Evolutionary conservation across 176 grass and related monocot genomes (phyloP).

Genomic region (Bromus sterilis): DNA sequence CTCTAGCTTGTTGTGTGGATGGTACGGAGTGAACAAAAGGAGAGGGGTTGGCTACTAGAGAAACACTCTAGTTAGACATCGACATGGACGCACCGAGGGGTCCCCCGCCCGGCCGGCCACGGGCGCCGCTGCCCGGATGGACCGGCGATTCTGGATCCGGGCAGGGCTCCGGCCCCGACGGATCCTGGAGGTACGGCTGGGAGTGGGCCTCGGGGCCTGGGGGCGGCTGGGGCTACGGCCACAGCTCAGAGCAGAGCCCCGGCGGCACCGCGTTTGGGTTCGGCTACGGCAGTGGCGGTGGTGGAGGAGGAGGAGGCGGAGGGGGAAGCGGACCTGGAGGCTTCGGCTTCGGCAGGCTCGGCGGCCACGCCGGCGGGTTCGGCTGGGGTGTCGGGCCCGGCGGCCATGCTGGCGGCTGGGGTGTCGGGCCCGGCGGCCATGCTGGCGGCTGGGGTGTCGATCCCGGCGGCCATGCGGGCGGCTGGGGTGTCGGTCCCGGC

Average conservation of each 20-base stretch:
- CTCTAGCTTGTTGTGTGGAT: too few species aligned
- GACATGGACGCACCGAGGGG: conserved; percentile 26
- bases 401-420: neutral
- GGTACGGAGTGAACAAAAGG: too few species aligned
- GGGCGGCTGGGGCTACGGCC: conserved; percentile 47
- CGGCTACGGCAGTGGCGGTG: conserved; percentile 25
- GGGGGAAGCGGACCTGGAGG: conserved; percentile 20
- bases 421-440: neutral
- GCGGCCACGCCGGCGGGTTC: neutral
- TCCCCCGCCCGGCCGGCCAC: neutral
- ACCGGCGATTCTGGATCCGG: conserved; percentile 36
- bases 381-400: neutral
- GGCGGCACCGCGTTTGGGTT: conserved; percentile 36
- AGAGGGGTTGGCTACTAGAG: too few species aligned
- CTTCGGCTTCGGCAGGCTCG: conserved; percentile 1
- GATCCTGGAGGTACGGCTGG: conserved; percentile 55
- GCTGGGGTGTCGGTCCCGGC: neutral
- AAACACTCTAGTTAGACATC: too few species aligned
- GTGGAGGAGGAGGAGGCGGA: neutral
- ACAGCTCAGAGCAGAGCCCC: conserved; percentile 33
- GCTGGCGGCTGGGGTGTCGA: neutral
- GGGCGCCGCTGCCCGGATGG: conserved; percentile 16
- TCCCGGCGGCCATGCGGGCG: neutral
- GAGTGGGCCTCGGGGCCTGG: conserved; percentile 52
- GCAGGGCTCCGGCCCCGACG: conserved; percentile 31